phyloP scores from a whole-genome alignment of 805 yeast species.

The Lipomyces kockii region DNA sequence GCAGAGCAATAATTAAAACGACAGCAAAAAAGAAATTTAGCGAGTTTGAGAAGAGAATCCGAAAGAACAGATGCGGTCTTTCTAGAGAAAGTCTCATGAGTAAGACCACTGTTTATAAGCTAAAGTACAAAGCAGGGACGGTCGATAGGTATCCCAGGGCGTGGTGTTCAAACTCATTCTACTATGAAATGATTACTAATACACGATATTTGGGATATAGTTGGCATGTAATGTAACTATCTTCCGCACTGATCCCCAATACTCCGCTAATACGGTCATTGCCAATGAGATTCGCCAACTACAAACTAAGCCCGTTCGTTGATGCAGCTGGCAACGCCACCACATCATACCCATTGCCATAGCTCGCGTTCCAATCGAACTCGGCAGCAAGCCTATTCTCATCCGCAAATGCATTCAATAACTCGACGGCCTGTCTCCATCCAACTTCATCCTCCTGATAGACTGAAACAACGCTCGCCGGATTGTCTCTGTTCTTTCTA shows the following conservation, averaged over 20 bases:
- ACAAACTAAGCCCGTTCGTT: neutral
- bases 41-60: no score
- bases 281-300: neutral
- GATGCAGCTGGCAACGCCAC: neutral
- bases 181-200: no score
- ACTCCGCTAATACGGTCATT: neutral
- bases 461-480: conserved; percentile 20
- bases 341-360: conserved; percentile 30
- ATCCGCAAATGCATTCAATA: conserved; percentile 22
- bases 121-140: neutral
- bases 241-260: neutral
- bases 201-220: neutral
- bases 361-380: conserved; percentile 26
- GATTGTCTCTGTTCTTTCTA: conserved; percentile 5
- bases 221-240: neutral
- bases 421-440: conserved; percentile 3
- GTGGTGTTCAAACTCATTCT: neutral
- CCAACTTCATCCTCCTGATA: conserved; percentile 2
- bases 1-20: no score
- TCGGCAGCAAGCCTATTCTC: conserved; percentile 23
- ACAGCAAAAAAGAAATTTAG: no score
- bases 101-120: neutral
- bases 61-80: no score
- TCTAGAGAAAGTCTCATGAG: no score
- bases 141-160: neutral